A percentile compares a stretch with the other conserved stretches of the same genome.
Conservation (phyloP, 768 basidiomycete genomes). For the Baorangia bicolor region DNA sequence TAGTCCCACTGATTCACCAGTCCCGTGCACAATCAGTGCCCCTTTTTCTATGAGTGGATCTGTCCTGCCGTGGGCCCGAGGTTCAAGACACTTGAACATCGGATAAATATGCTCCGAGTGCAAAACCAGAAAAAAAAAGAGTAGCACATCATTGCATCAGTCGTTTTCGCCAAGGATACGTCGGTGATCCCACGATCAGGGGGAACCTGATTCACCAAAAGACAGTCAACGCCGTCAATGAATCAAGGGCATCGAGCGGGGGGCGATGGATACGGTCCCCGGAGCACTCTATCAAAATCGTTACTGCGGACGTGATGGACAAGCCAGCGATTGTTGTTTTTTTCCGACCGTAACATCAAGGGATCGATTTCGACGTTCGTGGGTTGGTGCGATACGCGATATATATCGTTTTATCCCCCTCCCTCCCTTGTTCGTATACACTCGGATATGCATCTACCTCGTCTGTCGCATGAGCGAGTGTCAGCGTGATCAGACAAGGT, state of each 20-base stretch:
- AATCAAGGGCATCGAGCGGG: no score
- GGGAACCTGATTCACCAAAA: not conserved
- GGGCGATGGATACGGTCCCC: not conserved
- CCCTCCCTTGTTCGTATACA: not conserved
- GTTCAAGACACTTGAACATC: not conserved
- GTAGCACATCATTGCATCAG: no score
- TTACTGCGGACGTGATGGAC: not conserved
- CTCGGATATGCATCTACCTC: not conserved
- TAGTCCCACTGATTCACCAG: not conserved
- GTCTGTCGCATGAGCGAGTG: not conserved
- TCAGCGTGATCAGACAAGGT: not conserved
- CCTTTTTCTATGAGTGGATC: not conserved
- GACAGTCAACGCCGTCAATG: no score
- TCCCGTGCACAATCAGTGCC: not conserved
- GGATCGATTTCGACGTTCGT: not conserved
- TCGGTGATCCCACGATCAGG: no score
- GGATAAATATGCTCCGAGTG: no score
- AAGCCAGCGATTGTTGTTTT: not conserved
- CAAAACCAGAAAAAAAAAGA: not conserved
- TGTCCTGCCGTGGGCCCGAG: not conserved
- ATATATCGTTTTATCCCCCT: not conserved
- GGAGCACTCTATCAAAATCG: not conserved
- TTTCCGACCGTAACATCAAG: not conserved
- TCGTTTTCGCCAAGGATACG: not conserved
- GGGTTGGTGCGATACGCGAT: not conserved